These are phyloP conservation scores for Torulaspora indica DNA, from an alignment of 805 yeast species.

Conservation along the genomic window DNA sequence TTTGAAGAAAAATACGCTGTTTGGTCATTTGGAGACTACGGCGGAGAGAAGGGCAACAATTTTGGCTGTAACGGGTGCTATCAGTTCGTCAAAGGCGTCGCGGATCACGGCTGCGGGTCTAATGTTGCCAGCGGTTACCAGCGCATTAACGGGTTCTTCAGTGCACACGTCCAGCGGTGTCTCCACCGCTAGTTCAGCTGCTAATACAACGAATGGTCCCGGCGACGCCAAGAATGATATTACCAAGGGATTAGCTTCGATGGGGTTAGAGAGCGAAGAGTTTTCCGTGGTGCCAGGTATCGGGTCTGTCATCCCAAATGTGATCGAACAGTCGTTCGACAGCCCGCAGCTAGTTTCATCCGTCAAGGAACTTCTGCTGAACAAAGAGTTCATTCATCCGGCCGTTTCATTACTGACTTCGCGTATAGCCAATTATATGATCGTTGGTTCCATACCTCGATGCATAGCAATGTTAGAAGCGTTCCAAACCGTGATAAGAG, in stretches of 20 bases:
- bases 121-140: slow-evolving; percentile 32
- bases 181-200: slow-evolving; percentile 5
- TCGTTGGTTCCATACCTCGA: slow-evolving; percentile 86
- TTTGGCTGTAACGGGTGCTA: slow-evolving; percentile 35
- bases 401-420: slow-evolving; percentile 72
- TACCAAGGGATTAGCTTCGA: slow-evolving; percentile 26
- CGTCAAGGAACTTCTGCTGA: slow-evolving; percentile 33
- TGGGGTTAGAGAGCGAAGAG: slow-evolving; percentile 27
- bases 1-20: slow-evolving; percentile 55
- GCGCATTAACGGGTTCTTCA: slow-evolving; percentile 26
- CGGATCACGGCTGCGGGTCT: slow-evolving; percentile 37
- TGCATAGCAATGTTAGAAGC: slow-evolving; percentile 80
- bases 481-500: slow-evolving; percentile 71
- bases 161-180: slow-evolving; percentile 9
- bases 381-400: slow-evolving; percentile 71
- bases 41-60: slow-evolving; percentile 57
- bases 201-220: slow-evolving; percentile 1
- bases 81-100: slow-evolving; percentile 32
- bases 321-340: slow-evolving; percentile 34
- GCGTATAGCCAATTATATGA: slow-evolving; percentile 73
- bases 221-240: slow-evolving; percentile 21
- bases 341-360: slow-evolving; percentile 29
- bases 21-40: slow-evolving; percentile 74
- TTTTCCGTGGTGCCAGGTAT: slow-evolving; percentile 38
- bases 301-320: slow-evolving; percentile 42